phyloP scores from a whole-genome alignment of 805 yeast species.

The Kodamaea neixiangensis region DNA sequence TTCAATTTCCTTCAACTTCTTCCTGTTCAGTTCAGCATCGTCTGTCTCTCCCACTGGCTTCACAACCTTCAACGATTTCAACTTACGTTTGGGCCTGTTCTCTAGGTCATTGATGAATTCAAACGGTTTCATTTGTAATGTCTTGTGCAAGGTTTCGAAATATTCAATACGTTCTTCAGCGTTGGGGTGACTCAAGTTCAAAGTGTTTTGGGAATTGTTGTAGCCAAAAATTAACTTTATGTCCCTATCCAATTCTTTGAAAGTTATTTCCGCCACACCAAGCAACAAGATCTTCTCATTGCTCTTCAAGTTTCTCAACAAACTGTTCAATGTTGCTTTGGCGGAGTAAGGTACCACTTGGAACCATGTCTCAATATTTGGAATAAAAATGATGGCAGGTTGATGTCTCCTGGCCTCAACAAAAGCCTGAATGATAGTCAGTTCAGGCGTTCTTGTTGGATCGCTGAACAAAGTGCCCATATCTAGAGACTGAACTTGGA shows the following conservation, averaged over 20 bases:
- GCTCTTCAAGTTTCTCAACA: slow-evolving; percentile 67
- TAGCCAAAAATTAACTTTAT: slow-evolving; percentile 60
- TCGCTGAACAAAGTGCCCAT: slow-evolving; percentile 76
- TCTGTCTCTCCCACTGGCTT: slow-evolving; percentile 22
- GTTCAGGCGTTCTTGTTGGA: slow-evolving; percentile 78
- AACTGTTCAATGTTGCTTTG: slow-evolving; percentile 66
- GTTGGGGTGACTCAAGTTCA: slow-evolving; percentile 47
- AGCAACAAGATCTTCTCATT: slow-evolving; percentile 73
- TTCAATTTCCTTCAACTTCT: slow-evolving; percentile 50
- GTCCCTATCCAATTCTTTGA: slow-evolving; percentile 45
- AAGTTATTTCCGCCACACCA: slow-evolving; percentile 62
- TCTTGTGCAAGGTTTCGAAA: slow-evolving; percentile 53
- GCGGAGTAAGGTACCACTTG: slow-evolving; percentile 68
- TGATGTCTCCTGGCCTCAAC: slow-evolving; percentile 86
- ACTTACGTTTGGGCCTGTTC: slow-evolving; percentile 53
- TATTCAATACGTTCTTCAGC: slow-evolving; percentile 52
- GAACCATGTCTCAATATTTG: slow-evolving; percentile 78
- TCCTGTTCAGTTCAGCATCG: slow-evolving; percentile 32
- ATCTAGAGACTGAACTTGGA: slow-evolving; percentile 84
- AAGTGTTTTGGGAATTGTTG: slow-evolving; percentile 45
- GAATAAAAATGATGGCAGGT: slow-evolving; percentile 83
- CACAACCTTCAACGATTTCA: slow-evolving; percentile 41
- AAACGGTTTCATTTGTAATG: slow-evolving; percentile 66
- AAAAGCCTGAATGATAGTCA: slow-evolving; percentile 77
- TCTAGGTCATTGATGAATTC: slow-evolving; percentile 66